These are phyloP conservation scores for Psilocybe mexicana DNA, from an alignment of 1,284 basidiomycete species.

Conservation along the genomic window DNA sequence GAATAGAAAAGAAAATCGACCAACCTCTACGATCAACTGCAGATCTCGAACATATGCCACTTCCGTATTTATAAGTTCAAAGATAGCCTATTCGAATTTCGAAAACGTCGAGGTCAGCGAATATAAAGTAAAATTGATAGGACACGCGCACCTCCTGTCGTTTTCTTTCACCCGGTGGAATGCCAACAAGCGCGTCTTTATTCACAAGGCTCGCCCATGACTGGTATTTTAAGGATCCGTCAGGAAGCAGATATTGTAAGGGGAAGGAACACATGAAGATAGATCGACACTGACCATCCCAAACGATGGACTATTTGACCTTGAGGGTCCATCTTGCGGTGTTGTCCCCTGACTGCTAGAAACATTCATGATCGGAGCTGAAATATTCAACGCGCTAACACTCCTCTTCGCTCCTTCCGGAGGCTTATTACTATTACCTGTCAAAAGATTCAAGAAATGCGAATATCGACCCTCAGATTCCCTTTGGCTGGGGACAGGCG, in stretches of 20 bases:
- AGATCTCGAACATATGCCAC: conserved; percentile 85
- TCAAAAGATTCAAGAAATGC: conserved; percentile 48
- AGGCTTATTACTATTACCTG: conserved; percentile 44
- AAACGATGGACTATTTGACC: conserved; percentile 57
- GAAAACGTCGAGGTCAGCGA: neutral
- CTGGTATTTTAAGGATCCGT: conserved; percentile 33
- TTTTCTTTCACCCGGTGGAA: conserved; percentile 76
- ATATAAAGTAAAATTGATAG: neutral
- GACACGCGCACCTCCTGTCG: conserved; percentile 74
- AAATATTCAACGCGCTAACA: conserved; percentile 47
- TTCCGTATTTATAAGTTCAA: conserved; percentile 91
- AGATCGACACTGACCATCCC: conserved; percentile 51
- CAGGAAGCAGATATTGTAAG: neutral
- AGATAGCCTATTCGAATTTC: conserved; percentile 64
- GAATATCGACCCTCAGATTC: conserved; percentile 27
- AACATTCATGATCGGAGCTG: conserved; percentile 54
- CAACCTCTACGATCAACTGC: conserved; percentile 86
- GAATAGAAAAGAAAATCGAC: conserved; percentile 36
- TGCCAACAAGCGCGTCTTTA: conserved; percentile 74
- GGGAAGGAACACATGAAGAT: neutral
- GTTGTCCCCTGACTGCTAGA: conserved; percentile 12
- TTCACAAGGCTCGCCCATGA: conserved; percentile 93
- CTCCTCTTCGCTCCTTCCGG: conserved; percentile 34
- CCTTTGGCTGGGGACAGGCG: conserved; percentile 10
- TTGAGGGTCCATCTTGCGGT: conserved; percentile 31